phyloP scores from a whole-genome alignment of 2,329 filamentous ascomycete species.

The Catunica adiposa region DNA sequence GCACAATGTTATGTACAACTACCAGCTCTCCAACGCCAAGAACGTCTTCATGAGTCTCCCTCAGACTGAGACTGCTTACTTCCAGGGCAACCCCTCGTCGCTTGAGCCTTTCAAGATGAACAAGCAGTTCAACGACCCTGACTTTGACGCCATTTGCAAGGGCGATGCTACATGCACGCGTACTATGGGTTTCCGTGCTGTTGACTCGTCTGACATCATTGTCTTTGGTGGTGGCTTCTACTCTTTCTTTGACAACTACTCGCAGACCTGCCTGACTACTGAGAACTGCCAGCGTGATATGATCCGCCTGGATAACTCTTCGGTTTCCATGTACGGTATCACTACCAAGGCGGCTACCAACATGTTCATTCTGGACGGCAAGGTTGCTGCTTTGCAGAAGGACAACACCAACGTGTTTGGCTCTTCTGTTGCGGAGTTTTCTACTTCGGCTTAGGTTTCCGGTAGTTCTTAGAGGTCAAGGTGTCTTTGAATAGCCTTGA shows the following conservation, averaged over 20 bases:
- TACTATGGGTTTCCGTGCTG: conserved; percentile 58
- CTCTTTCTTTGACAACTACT: conserved; percentile 73
- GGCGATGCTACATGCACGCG: conserved; percentile 40
- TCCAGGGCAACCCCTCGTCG: conserved; percentile 67
- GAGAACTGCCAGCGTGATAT: conserved; percentile 67
- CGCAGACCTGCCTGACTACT: conserved; percentile 47
- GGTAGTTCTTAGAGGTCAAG: not conserved
- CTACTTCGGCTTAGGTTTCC: conserved; percentile 12
- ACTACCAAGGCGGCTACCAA: conserved; percentile 60
- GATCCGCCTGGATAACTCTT: conserved; percentile 50
- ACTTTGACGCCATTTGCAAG: conserved; percentile 43
- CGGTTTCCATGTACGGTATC: conserved; percentile 48
- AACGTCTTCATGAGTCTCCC: conserved; percentile 71
- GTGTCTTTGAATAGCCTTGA: not conserved
- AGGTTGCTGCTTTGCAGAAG: conserved; percentile 33
- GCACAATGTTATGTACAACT: conserved; percentile 60
- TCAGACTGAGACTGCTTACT: conserved; percentile 81
- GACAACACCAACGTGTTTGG: conserved; percentile 53
- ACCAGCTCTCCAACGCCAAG: conserved; percentile 61
- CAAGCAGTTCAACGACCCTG: conserved; percentile 45
- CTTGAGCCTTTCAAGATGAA: conserved; percentile 47
- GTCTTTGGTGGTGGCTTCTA: conserved; percentile 63
- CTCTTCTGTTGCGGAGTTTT: conserved; percentile 40
- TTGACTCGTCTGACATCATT: conserved; percentile 48
- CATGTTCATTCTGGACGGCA: conserved; percentile 51